phyloP scores from a whole-genome alignment of 176 grass and related monocot genomes.

The Musa acuminata region DNA sequence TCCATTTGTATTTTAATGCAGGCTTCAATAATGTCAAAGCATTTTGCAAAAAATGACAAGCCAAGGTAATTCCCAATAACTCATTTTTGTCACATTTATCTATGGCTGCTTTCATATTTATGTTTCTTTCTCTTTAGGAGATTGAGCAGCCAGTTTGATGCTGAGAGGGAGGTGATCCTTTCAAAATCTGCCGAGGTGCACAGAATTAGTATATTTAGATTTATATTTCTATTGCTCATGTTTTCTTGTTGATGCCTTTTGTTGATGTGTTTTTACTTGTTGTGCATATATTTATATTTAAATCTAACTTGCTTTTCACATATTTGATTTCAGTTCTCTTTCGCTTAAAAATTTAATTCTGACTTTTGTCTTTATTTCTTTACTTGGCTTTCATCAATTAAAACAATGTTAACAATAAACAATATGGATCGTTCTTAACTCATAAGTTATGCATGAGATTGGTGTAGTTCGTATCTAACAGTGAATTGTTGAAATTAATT shows the following conservation, averaged over 20 bases:
- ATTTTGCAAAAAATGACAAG: slow-evolving; percentile 83
- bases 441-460: no score
- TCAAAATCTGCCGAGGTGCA: slow-evolving; percentile 9
- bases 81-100: not conserved
- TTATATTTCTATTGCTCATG: not conserved
- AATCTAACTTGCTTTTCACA: not conserved
- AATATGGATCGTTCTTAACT: no score
- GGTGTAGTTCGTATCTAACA: no score
- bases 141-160: slow-evolving; percentile 34
- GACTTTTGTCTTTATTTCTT: no score
- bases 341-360: no score
- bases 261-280: not conserved
- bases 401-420: no score
- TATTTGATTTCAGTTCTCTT: no score
- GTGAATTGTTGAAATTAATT: no score
- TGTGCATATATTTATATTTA: not conserved
- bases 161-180: slow-evolving; percentile 25
- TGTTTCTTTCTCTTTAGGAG: slow-evolving; percentile 19
- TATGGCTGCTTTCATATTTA: not conserved
- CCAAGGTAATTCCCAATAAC: slow-evolving; percentile 43
- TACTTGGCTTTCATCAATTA: no score
- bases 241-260: not conserved
- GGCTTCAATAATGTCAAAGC: slow-evolving; percentile 96
- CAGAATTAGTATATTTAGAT: not conserved
- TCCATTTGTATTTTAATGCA: slow-evolving; percentile 32